phyloP scores from a whole-genome alignment of 2,329 filamentous ascomycete genomes.

The Aphanocladium album region DNA sequence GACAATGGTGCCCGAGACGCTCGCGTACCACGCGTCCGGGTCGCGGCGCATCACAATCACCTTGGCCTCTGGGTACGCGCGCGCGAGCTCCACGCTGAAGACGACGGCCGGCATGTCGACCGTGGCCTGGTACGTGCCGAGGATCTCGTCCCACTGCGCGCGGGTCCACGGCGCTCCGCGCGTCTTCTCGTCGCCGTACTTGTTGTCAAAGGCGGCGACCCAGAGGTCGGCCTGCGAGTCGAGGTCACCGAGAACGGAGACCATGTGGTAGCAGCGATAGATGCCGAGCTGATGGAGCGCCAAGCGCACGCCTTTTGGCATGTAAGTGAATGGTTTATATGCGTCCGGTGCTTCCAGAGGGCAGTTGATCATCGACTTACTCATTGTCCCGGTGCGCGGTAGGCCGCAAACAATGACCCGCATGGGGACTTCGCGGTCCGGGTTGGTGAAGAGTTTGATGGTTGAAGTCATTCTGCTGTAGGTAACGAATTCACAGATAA shows the following conservation, averaged over 20 bases:
- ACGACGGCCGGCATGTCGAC: conserved; percentile 54
- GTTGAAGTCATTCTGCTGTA: no score
- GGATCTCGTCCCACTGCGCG: conserved; percentile 41
- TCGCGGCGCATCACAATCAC: conserved; percentile 36
- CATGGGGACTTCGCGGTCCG: conserved; percentile 28
- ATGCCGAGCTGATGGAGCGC: conserved; percentile 32
- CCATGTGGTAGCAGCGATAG: conserved; percentile 34
- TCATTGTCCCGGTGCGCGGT: conserved; percentile 34
- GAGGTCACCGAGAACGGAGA: conserved; percentile 23
- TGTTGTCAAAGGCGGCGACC: conserved; percentile 28
- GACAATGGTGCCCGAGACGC: conserved; percentile 23
- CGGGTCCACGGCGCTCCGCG: conserved; percentile 25
- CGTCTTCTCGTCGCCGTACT: conserved; percentile 23
- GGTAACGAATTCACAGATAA: no score
- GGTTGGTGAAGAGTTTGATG: no score
- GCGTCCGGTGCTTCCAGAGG: not conserved
- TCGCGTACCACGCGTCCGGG: conserved; percentile 33
- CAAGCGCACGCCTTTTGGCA: conserved; percentile 26
- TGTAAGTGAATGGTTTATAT: no score
- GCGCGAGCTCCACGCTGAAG: conserved; percentile 33
- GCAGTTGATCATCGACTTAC: conserved; percentile 18
- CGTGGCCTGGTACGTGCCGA: conserved; percentile 45
- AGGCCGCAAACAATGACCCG: conserved; percentile 35
- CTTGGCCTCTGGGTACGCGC: conserved; percentile 31
- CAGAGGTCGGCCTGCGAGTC: conserved; percentile 23